Evolutionary conservation across 306 rosid species (phyloP).

Genomic region (Abrus pulchellus): DNA sequence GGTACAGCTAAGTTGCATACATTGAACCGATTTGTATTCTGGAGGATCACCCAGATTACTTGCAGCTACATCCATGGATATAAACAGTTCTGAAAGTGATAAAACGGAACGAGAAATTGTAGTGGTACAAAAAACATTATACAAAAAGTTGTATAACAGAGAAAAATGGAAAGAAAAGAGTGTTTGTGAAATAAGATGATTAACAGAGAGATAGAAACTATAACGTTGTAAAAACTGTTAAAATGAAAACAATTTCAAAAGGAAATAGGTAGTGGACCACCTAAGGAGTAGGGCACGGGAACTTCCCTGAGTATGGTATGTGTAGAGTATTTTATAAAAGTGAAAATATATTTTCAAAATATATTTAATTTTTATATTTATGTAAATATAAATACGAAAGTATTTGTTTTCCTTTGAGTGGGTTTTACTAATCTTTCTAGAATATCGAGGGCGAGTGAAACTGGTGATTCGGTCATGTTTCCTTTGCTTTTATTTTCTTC

Average conservation of each 20-base stretch:
- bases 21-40: constrained; percentile 38
- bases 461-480: background rate
- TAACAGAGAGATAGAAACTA: too few relatives aligned
- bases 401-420: background rate
- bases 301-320: background rate
- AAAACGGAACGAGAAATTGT: background rate
- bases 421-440: constrained; percentile 18
- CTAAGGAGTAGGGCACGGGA: constrained; percentile 38
- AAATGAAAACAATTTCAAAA: background rate
- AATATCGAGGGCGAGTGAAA: constrained; percentile 31
- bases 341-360: too few relatives aligned
- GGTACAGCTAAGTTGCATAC: constrained; percentile 56
- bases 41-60: constrained; percentile 4
- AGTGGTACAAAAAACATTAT: too few relatives aligned
- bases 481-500: constrained; percentile 32
- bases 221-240: too few relatives aligned
- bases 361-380: background rate
- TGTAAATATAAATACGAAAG: background rate
- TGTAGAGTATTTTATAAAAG: background rate
- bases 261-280: background rate
- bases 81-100: constrained; percentile 50
- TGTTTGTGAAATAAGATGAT: too few relatives aligned
- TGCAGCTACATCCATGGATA: constrained; percentile 17
- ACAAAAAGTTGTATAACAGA: too few relatives aligned
- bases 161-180: too few relatives aligned